Evolutionary conservation across 2,329 filamentous ascomycete genomes (phyloP), one percentile per base, ranked within the genome.

Genomic region (Cryoendolithus antarcticus): DNA sequence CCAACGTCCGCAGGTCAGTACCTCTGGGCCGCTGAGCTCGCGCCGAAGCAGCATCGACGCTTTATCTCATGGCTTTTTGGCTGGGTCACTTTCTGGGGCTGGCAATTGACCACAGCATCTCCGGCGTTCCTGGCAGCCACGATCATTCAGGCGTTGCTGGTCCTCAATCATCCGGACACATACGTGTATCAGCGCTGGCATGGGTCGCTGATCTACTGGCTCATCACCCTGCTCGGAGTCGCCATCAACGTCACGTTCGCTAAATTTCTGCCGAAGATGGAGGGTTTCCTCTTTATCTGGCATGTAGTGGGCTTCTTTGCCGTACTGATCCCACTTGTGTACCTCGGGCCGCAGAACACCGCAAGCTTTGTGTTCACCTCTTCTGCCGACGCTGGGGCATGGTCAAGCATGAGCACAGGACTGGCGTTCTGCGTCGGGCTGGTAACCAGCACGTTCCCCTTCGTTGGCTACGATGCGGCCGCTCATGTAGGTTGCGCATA

Each of bases 61-160:
- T 58, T 59, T 32, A 51, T 67, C 2, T 65, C 62, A 43, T 67
- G 65, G 45, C 57, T 63, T n/a, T 61, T 62, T 10, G 63, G 62
- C n/a, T 66, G 63, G 63, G 56, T 65, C 27, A 59, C 55, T 37
- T 58, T 60, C 27, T 59, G 60, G 30, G 62, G 60, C 13, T 48
- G 41, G 44, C 37, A 39, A 29, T 30, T 32, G n/a, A 31, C 35
- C 9, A 31, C 35, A 4, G 29, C 35, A 9, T 32, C 35, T 12
- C 32, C 11, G 27, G 37, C 40, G 9, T 45, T 34, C 30, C 39
- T 47, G 27, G 34, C 35, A n/a, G 45, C 37, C 9, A 44, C 39
- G 6, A 34, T 38, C 7, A 44, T 42, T 21, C 43, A 47, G 38
- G 32, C 42, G 12, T 35, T 44, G 6, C 44, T 56, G 9, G 47